These are phyloP conservation scores for Fagopyrum esculentum DNA, from an alignment of 148 eudicot genomes.

Conservation along the genomic window DNA sequence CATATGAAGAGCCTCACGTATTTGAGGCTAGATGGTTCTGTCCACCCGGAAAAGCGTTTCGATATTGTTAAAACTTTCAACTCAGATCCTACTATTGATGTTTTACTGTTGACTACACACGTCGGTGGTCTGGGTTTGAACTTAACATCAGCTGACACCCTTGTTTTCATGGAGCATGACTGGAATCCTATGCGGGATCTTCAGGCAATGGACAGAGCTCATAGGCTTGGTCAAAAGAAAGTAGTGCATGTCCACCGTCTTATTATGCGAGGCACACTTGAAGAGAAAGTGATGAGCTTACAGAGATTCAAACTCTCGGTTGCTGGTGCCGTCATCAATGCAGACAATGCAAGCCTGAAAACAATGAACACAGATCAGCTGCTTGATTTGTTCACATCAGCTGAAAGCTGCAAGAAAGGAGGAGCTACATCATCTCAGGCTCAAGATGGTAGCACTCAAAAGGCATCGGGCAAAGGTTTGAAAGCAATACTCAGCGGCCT, in stretches of 20 bases:
- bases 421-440: constrained; percentile 35
- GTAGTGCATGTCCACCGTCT: constrained; percentile 97
- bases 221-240: constrained; percentile 91
- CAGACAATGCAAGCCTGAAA: constrained; percentile 94
- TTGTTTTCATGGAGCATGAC: constrained; percentile 98
- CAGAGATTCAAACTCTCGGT: constrained; percentile 92
- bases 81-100: constrained; percentile 99
- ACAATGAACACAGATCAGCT: constrained; percentile 99
- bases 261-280: constrained; percentile 97
- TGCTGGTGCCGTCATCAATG: constrained; percentile 89
- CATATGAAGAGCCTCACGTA: constrained; percentile 94
- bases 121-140: constrained; percentile 86
- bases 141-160: constrained; percentile 97
- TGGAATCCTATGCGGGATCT: constrained; percentile 99
- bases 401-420: constrained; percentile 70
- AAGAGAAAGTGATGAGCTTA: constrained; percentile 98
- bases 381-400: constrained; percentile 89
- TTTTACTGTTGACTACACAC: constrained; percentile 86
- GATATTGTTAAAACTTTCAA: constrained; percentile 94
- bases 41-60: constrained; percentile 82
- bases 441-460: constrained; percentile 34
- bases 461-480: constrained; percentile 62
- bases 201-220: constrained; percentile 99
- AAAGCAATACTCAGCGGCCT: constrained; percentile 87
- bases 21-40: constrained; percentile 95